These are phyloP conservation scores for Mortierella sp. DNA, from an alignment of 371 early-diverging fungal species.

Conservation along the genomic window DNA sequence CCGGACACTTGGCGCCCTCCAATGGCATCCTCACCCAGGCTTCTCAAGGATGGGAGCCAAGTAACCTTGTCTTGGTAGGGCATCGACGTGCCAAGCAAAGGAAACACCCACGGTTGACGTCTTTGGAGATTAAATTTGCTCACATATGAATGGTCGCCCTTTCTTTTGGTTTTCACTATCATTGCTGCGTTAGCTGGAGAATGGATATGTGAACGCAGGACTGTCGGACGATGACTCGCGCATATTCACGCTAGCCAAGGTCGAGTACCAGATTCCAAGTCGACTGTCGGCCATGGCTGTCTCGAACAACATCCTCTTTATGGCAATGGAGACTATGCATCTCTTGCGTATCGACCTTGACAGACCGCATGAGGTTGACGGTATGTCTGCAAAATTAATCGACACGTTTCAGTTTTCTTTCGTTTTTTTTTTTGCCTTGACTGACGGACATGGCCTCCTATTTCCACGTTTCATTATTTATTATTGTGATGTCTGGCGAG, in stretches of 20 bases:
- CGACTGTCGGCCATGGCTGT: slow-evolving; percentile 78
- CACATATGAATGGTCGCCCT: background rate
- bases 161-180: background rate
- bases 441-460: too few species aligned
- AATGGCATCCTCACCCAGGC: slow-evolving; percentile 42
- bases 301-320: slow-evolving; percentile 82
- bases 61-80: slow-evolving; percentile 52
- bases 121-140: background rate
- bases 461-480: background rate
- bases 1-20: slow-evolving; percentile 21
- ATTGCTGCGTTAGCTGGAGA: slow-evolving; percentile 61
- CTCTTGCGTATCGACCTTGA: slow-evolving; percentile 85
- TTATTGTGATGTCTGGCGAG: too few species aligned
- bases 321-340: slow-evolving; percentile 75
- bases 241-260: slow-evolving; percentile 84
- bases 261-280: slow-evolving; percentile 85
- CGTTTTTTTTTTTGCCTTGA: background rate
- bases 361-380: slow-evolving; percentile 75
- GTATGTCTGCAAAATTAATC: slow-evolving; percentile 45
- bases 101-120: background rate
- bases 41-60: slow-evolving; percentile 57
- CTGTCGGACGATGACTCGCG: slow-evolving; percentile 63
- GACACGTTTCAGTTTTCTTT: background rate
- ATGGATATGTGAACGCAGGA: slow-evolving; percentile 66
- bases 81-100: too few species aligned